A percentile compares a stretch with the other conserved stretches of the same genome.
These are phyloP conservation scores for Arthrobotrys sphaeroides DNA, from an alignment of 2,329 filamentous ascomycete genomes.

Conservation along the genomic window DNA sequence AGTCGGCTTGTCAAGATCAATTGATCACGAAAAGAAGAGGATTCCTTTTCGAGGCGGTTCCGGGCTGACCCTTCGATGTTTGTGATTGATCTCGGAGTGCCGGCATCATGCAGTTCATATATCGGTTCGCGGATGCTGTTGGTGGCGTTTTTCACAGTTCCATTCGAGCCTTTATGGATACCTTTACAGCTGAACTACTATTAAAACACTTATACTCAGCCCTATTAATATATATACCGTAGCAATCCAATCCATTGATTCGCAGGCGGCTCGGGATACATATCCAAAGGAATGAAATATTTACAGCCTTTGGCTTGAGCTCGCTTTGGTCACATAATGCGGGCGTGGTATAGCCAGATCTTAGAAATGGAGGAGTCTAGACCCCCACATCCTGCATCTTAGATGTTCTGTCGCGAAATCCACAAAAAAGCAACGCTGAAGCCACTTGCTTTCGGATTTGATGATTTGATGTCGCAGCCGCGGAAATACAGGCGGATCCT, in stretches of 20 bases:
- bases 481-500: not conserved
- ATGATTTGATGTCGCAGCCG: not conserved
- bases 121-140: slow-evolving; percentile 4
- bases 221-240: no score
- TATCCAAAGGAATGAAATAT: not conserved
- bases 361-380: not conserved
- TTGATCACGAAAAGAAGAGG: no score
- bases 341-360: no score
- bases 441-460: no score
- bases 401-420: not conserved
- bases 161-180: not conserved
- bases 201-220: not conserved
- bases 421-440: not conserved
- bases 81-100: not conserved
- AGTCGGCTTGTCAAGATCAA: no score
- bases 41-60: not conserved
- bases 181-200: not conserved
- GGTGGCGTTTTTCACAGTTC: not conserved
- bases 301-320: not conserved
- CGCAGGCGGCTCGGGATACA: not conserved
- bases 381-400: not conserved
- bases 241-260: not conserved
- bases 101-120: not conserved
- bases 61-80: not conserved
- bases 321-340: not conserved